Evolutionary conservation across 129 eudicot genomes (phyloP).

Genomic region (Sambucus nigra): DNA sequence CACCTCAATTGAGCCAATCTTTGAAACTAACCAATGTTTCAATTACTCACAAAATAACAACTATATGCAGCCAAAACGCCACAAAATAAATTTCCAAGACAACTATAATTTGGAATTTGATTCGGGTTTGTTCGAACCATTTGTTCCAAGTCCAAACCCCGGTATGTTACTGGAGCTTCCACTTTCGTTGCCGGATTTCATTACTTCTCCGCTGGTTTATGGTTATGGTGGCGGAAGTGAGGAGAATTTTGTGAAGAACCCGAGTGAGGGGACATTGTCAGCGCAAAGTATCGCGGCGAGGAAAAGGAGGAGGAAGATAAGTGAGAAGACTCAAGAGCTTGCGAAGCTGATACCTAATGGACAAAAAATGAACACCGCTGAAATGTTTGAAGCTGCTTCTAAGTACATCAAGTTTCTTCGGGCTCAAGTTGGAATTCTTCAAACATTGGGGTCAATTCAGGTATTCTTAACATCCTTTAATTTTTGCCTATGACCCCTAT

Average conservation of each 20-base stretch:
- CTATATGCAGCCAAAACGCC: constrained; percentile 11
- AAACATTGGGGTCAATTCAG: constrained; percentile 24
- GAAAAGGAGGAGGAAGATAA: constrained; percentile 64
- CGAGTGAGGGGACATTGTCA: constrained; percentile 18
- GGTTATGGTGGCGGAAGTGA: neutral
- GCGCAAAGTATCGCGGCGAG: constrained; percentile 62
- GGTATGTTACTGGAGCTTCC: constrained; percentile 6
- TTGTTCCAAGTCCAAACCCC: neutral
- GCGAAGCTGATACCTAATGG: constrained; percentile 67
- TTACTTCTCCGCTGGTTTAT: constrained; percentile 10
- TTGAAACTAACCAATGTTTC: constrained; percentile 6
- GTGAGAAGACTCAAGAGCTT: constrained; percentile 64
- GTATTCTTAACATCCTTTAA: neutral
- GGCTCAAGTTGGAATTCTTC: constrained; percentile 69
- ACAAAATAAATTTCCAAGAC: no score
- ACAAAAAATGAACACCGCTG: constrained; percentile 52
- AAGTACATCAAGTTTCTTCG: constrained; percentile 72
- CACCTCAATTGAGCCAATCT: constrained; percentile 15
- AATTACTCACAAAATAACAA: neutral
- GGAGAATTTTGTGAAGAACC: constrained; percentile 12
- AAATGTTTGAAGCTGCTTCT: constrained; percentile 60
- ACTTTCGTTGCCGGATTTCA: constrained; percentile 14
- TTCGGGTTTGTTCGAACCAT: neutral
- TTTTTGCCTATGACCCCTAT: neutral
- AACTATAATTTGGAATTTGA: neutral